These are phyloP conservation scores for Globisporangium uncinulatum DNA, from an alignment of 352 stramenopile species.

Conservation along the genomic window DNA sequence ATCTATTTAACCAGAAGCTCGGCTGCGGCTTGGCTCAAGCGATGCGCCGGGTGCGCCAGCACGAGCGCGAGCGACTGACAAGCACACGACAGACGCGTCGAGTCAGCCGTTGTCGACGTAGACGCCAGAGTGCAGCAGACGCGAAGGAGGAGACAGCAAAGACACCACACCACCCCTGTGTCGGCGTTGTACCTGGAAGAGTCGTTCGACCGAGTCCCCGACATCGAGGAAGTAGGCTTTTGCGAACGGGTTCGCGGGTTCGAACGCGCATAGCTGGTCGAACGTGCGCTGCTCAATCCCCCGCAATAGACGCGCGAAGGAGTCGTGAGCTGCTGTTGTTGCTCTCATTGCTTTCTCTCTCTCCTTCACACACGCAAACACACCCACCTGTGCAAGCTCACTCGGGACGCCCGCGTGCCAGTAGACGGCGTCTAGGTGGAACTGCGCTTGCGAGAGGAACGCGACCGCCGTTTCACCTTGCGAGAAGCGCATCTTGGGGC, in stretches of 20 bases:
- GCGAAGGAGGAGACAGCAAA: slow-evolving; percentile 15
- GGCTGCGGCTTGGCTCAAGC: slow-evolving; percentile 34
- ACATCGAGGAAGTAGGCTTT: slow-evolving; percentile 53
- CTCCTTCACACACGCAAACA: too few species aligned
- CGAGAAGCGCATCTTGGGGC: slow-evolving; percentile 10
- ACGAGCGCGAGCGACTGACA: slow-evolving; percentile 31
- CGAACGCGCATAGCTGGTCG: slow-evolving; percentile 40
- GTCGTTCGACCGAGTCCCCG: slow-evolving; percentile 35
- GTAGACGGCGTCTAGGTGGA: slow-evolving; percentile 42
- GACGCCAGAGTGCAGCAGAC: slow-evolving; percentile 3
- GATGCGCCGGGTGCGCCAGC: slow-evolving; percentile 45
- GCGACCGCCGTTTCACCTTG: slow-evolving; percentile 8
- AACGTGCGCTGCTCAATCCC: slow-evolving; percentile 18
- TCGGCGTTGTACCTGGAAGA: slow-evolving; percentile 39
- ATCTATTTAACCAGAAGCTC: slow-evolving; percentile 26
- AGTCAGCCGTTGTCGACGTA: neutral
- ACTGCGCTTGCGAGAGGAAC: slow-evolving; percentile 27
- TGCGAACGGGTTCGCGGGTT: slow-evolving; percentile 31
- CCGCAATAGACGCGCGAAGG: neutral
- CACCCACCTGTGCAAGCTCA: slow-evolving; percentile 28
- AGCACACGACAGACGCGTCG: neutral
- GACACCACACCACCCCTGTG: neutral
- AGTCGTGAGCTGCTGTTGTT: neutral
- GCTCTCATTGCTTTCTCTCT: neutral
- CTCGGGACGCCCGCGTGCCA: slow-evolving; percentile 32